These are phyloP conservation scores for Protomyces inouyei DNA, from an alignment of 1,139 yeast genomes.

Conservation along the genomic window DNA sequence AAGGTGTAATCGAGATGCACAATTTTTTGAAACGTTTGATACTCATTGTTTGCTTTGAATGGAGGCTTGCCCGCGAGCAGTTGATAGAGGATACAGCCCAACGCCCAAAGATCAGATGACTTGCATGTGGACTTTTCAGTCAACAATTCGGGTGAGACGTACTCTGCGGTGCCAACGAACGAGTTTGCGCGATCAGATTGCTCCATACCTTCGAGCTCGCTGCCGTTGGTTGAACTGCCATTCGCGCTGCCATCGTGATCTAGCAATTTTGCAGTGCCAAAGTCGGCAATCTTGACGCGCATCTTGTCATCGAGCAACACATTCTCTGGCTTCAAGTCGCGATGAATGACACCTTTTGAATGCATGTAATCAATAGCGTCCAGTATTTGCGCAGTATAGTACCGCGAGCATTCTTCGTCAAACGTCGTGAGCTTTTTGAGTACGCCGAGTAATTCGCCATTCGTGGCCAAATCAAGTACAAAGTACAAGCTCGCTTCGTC, in stretches of 20 bases:
- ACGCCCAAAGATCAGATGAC: slow-evolving; percentile 91
- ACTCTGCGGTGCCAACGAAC: slow-evolving; percentile 81
- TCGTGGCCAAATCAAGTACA: slow-evolving; percentile 87
- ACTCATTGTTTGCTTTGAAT: slow-evolving; percentile 92
- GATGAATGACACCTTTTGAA: slow-evolving; percentile 74
- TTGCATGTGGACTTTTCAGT: slow-evolving; percentile 79
- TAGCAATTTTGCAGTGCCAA: slow-evolving; percentile 90
- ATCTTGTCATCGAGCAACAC: slow-evolving; percentile 67
- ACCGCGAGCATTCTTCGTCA: slow-evolving; percentile 70
- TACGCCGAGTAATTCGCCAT: slow-evolving; percentile 80
- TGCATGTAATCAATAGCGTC: slow-evolving; percentile 88
- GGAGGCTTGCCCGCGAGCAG: slow-evolving; percentile 95
- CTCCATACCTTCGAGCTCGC: slow-evolving; percentile 34
- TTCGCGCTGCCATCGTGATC: slow-evolving; percentile 44
- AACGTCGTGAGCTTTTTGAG: slow-evolving; percentile 67
- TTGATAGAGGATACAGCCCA: slow-evolving; percentile 89
- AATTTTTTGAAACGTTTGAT: slow-evolving; percentile 87
- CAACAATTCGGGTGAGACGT: slow-evolving; percentile 88
- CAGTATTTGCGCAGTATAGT: slow-evolving; percentile 69
- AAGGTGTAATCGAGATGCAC: slow-evolving; percentile 76
- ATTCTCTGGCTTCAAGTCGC: slow-evolving; percentile 95
- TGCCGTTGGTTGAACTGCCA: slow-evolving; percentile 44
- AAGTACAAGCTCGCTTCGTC: slow-evolving; percentile 83
- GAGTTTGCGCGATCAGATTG: slow-evolving; percentile 68
- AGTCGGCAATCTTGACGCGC: slow-evolving; percentile 89